Base-by-base conservation (phyloP, 768 basidiomycete genomes). In the Boletus sensibilis region DNA sequence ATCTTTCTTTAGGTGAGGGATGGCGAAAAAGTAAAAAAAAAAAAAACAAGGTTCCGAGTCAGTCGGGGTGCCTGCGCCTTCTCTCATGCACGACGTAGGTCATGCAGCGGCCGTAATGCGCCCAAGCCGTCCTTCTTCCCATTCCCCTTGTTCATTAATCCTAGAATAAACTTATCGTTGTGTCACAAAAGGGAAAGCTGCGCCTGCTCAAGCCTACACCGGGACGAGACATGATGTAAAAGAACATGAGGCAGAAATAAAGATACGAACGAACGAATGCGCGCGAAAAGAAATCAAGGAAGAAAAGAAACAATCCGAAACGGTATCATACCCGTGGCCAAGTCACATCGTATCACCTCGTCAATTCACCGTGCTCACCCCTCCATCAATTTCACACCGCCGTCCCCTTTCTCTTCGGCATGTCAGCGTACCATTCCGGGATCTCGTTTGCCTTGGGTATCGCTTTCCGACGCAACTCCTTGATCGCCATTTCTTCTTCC, bases 361-460 rank as follows among this genome's bases (percentile, higher is more conserved):
- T 11, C 12, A 27, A 56, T 56, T 50, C 51, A 43, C 60, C 51
- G 59, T 39, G 46, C 16, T 20, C 48, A 20, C 18, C n/a, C 50
- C 45, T 27, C 44, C 45, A 55, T 51, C 61, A 39, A n/a, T 43
- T 12, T 65, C 63, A 56, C 56, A 58, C 52, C 52, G 39, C 53
- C 56, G 58, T 48, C 2, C 72, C 69, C 64, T 68, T 71, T 72
- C 75, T 82, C 79, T 79, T 88, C 62, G 87, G 87, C 68, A 80
- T 83, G 41, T 80, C 79, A 61, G 80, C 83, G 64, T 91, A 91
- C 89, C 89, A 91, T 60, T 84, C 85, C 12, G 89, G 89, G 25
- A 91, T 78, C 63, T 82, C 82, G 67, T 90, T 78, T 44, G 89
- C 89, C 69, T 77, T 82, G 23, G 86, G 85, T 44, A 91, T 73